Conservation (phyloP, 805 yeast genomes). For the Danielozyma ontarioensis region DNA sequence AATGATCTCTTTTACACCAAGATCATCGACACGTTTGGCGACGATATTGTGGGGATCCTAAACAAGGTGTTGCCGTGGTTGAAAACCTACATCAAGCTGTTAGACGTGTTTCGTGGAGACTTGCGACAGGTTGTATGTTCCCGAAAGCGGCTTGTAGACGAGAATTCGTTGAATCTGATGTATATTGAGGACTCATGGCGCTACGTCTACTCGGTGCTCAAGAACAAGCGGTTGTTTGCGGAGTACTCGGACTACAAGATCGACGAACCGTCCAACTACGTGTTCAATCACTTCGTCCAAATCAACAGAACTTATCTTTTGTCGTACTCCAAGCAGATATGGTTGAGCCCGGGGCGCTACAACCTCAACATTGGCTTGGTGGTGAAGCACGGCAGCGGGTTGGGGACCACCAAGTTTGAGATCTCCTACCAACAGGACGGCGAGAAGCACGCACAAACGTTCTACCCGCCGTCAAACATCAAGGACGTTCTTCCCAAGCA, state of each 20-base stretch:
- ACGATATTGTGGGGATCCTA: conserved; percentile 23
- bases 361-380: conserved; percentile 49
- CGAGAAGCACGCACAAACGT: conserved; percentile 29
- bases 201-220: conserved; percentile 44
- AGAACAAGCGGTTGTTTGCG: conserved; percentile 50
- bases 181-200: conserved; percentile 52
- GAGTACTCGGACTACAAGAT: conserved; percentile 38
- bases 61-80: conserved; percentile 36
- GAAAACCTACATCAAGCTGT: conserved; percentile 30
- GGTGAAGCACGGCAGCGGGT: conserved; percentile 48
- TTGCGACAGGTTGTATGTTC: conserved; percentile 23
- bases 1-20: conserved; percentile 44
- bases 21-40: conserved; percentile 33
- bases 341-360: conserved; percentile 46
- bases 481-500: conserved; percentile 53
- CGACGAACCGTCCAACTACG: conserved; percentile 44
- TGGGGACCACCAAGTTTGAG: conserved; percentile 55
- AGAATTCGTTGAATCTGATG: conserved; percentile 2
- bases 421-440: conserved; percentile 26
- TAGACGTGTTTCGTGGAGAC: conserved; percentile 28
- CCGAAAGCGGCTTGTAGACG: conserved; percentile 22
- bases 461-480: conserved; percentile 54
- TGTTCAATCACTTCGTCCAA: conserved; percentile 41
- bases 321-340: conserved; percentile 39
- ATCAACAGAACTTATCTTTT: conserved; percentile 46